Percentiles rank a stretch among this genome's conserved stretches.
Conservation (phyloP, 208 protist species). For the Leishmania tropica region DNA sequence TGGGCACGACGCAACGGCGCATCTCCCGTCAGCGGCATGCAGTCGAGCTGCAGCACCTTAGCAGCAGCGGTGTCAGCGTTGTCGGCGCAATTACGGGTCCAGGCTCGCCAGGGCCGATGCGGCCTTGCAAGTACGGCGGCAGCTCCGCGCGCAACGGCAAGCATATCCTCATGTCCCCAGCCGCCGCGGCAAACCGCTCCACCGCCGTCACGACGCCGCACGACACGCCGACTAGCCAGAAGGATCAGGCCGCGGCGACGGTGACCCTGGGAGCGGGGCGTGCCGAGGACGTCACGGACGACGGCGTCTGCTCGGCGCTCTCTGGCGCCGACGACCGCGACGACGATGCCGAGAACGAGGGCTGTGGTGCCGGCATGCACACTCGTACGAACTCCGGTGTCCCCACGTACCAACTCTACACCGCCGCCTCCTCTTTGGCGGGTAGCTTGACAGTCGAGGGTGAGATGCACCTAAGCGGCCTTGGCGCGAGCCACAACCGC, state of each 20-base stretch:
- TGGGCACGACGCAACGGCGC: constrained; percentile 27
- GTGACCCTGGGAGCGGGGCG: not conserved
- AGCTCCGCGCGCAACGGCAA: not conserved
- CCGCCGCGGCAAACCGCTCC: not conserved
- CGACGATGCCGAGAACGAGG: constrained; percentile 17
- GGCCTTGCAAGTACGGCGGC: not conserved
- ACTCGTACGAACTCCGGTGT: not conserved
- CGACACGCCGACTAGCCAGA: not conserved
- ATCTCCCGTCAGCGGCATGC: constrained; percentile 24
- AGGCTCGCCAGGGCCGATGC: not conserved
- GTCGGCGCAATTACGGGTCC: not conserved
- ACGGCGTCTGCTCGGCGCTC: constrained; percentile 46
- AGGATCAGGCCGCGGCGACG: not conserved
- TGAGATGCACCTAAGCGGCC: not conserved
- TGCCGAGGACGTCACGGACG: constrained; percentile 19
- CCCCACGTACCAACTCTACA: constrained; percentile 25
- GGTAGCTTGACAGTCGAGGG: constrained; percentile 5
- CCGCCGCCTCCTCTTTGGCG: constrained; percentile 20
- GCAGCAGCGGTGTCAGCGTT: constrained; percentile 5
- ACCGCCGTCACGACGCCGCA: not conserved
- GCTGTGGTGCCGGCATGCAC: not conserved
- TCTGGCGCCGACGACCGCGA: constrained; percentile 20
- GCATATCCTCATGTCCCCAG: not conserved
- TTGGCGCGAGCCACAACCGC: not conserved
- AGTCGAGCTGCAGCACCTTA: constrained; percentile 34